phyloP scores from a whole-genome alignment of 2,329 filamentous ascomycete genomes.

The Clarireedia monteithiana region DNA sequence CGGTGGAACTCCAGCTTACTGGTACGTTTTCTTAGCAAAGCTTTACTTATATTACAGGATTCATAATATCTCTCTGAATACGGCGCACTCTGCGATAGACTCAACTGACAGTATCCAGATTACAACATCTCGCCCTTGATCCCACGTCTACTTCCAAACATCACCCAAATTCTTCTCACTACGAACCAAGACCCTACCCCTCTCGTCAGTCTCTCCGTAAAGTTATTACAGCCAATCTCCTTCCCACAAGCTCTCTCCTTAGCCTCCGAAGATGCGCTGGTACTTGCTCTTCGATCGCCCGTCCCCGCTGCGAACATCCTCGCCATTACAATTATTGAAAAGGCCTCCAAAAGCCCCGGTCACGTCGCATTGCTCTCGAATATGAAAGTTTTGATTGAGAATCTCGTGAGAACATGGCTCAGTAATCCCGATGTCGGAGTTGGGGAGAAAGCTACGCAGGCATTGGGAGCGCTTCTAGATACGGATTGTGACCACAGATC shows the following conservation, averaged over 20 bases:
- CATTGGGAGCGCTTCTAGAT: conserved; percentile 47
- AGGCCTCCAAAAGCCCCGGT: conserved; percentile 41
- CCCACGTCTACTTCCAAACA: conserved; percentile 43
- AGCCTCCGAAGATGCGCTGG: conserved; percentile 42
- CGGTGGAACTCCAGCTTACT: conserved; percentile 51
- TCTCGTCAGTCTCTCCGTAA: conserved; percentile 45
- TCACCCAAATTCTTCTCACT: conserved; percentile 44
- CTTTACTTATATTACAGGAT: too few species aligned
- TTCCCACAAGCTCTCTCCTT: conserved; percentile 45
- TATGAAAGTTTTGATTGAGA: conserved; percentile 41
- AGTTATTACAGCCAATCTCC: conserved; percentile 45
- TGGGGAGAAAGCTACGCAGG: conserved; percentile 43
- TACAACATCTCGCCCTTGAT: conserved; percentile 45
- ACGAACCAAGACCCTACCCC: conserved; percentile 43
- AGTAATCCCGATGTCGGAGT: conserved; percentile 45
- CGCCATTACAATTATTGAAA: conserved; percentile 47
- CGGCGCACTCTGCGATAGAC: too few species aligned
- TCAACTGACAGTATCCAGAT: conserved; percentile 30
- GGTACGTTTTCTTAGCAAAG: conserved; percentile 30
- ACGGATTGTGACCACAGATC: conserved; percentile 41
- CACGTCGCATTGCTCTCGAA: conserved; percentile 44
- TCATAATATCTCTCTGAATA: too few species aligned
- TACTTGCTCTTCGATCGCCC: conserved; percentile 45
- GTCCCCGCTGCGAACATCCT: conserved; percentile 50
- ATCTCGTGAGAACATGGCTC: conserved; percentile 46